phyloP scores from a whole-genome alignment of 768 basidiomycete species.

The Suillus hirtellus region DNA sequence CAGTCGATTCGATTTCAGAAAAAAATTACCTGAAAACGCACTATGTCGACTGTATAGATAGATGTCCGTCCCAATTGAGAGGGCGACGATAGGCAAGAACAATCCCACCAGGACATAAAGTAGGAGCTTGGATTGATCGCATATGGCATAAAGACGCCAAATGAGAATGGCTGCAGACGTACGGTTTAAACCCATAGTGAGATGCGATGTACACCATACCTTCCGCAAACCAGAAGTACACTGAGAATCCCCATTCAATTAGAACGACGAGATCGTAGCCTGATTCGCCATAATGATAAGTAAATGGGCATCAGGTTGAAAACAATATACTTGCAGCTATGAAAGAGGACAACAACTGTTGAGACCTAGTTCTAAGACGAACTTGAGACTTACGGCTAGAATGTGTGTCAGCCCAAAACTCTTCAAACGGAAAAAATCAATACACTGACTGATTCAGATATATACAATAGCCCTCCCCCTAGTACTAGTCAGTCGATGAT shows the following conservation, averaged over 20 bases:
- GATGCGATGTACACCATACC: background rate
- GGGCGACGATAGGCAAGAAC: background rate
- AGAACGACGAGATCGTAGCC: background rate
- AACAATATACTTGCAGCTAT: background rate
- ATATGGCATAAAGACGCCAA: background rate
- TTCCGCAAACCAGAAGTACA: conserved; percentile 2
- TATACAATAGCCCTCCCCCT: conserved; percentile 4
- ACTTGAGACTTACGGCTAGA: background rate
- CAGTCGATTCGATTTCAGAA: background rate
- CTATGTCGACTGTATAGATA: background rate
- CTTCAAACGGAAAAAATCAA: background rate
- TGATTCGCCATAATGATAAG: background rate
- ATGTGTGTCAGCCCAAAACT: background rate
- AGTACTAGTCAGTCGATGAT: background rate
- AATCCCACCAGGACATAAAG: background rate
- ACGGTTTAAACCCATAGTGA: background rate
- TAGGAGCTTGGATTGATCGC: background rate
- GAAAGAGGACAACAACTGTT: background rate
- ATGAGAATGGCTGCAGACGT: background rate
- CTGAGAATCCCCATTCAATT: background rate
- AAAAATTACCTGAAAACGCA: background rate
- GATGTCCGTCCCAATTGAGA: background rate
- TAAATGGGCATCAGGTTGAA: background rate
- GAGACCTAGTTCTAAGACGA: background rate
- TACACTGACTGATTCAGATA: background rate